Base-by-base conservation (phyloP, 805 yeast species). In the Cyberlindnera mississippiensis region DNA sequence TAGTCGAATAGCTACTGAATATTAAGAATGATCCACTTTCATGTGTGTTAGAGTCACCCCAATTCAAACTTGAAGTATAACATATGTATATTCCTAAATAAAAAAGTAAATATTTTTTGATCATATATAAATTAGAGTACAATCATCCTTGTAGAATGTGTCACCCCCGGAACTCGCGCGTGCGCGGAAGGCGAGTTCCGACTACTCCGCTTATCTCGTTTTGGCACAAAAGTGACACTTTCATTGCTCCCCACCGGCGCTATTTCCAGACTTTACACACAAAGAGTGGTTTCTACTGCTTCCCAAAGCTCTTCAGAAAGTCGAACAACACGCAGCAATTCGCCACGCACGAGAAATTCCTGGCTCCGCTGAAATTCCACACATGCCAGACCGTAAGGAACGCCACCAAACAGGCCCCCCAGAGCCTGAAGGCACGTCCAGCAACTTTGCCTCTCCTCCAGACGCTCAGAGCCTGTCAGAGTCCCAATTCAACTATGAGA, bases 401-500 rank as follows among this genome's bases (percentile, higher is more conserved):
- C 40, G 40, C 45, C 40, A 41, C 41, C 40, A 22, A n/a, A 24
- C 4, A 11, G 35, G 35, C 17, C 26, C 20, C 28, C 17, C 29
- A 24, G 15, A 33, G 28, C n/a, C 35, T 20, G 28, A 33, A 17
- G 33, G 17, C n/a, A 11, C 15, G n/a, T 31, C 33, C 16, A 20
- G 28, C 35, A 41, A 39, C 4, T 13, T 12, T 8, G 28, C 41
- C 28, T 31, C 29, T 33, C 34, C 45, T 16, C 29, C 45, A 18
- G 34, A 20, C 3, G 10, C 45, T 4, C 33, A 37, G 14, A 41
- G 28, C 20, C n/a, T 43, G 36, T 35, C 51, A 6, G 55, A 44
- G 20, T 38, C 52, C 2, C 40, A 43, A 16, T 47, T 53, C 37
- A 37, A 42, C 24, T 52, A 48, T 28, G 58, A 55, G 13, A 33